Evolutionary conservation across 2,329 filamentous ascomycete genomes (phyloP), one percentile per base, ranked within the genome.

Genomic region (Claviceps citrina): DNA sequence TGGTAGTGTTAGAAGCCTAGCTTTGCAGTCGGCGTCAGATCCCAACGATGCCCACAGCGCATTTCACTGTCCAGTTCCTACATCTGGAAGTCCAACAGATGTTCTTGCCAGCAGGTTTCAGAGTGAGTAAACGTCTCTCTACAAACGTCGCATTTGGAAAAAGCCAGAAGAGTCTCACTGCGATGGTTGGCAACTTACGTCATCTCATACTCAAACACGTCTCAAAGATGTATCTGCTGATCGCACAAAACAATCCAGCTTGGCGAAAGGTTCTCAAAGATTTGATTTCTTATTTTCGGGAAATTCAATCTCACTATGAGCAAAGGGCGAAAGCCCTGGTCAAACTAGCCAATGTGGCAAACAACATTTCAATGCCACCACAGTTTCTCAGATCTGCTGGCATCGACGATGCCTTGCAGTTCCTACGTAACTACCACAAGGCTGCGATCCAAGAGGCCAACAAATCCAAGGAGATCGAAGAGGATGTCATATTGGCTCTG

Each of bases 201-300:
- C 27, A 1, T 16, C 5, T n/a, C 13, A 27, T 27, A n/a, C n/a
- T n/a, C n/a, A n/a, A n/a, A n/a, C n/a, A 24, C 8, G 5, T 8
- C 22, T 5, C 5, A 24, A 8, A 24, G 22, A 24, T 24, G 22
- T 5, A 5, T 24, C 22, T 24, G 5, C 22, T 24, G 22, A 24
- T 24, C 8, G 5, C 8, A 5, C 22, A 12, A 36, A 20, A 37
- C 10, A 36, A 20, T 30, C 10, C 9, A 93, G 86, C 83, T 38
- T 98, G 91, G 91, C 77, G 91, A 51, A 94, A 93, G 65, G 73
- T 95, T 12, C 72, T 98, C 39, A 96, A 96, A 58, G 87, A 95
- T 49, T 70, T 96, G 33, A 94, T 96, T 48, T 67, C 82, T 42
- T 96, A 94, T 59, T 96, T 95, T 58, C 79, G 84, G 51, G 91